phyloP scores from a whole-genome alignment of 805 yeast species.

The Wickerhamiella lipophila region DNA sequence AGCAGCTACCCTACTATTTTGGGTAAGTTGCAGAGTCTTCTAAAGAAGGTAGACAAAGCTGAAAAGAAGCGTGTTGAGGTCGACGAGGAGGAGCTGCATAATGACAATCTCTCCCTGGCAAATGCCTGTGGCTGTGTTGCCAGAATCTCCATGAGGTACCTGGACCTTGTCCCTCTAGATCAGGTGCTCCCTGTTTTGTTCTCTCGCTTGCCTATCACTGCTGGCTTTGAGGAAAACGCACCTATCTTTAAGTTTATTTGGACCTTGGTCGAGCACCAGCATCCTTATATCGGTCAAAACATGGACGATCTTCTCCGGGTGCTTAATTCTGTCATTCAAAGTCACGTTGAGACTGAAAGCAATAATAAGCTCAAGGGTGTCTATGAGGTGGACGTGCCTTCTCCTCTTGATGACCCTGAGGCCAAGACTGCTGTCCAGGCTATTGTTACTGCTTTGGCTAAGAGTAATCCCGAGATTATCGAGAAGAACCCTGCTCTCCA shows the following conservation, averaged over 20 bases:
- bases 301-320: constrained; percentile 45
- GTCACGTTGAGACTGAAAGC: constrained; percentile 61
- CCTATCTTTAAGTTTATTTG: constrained; percentile 75
- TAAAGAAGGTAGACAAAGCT: constrained; percentile 69
- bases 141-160: constrained; percentile 68
- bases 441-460: constrained; percentile 42
- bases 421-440: constrained; percentile 61
- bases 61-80: constrained; percentile 32
- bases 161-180: constrained; percentile 53
- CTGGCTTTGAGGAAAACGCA: constrained; percentile 71
- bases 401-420: constrained; percentile 65
- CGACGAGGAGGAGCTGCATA: constrained; percentile 68
- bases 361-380: constrained; percentile 63
- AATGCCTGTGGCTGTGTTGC: constrained; percentile 97
- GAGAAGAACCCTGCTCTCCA: constrained; percentile 13
- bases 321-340: constrained; percentile 56
- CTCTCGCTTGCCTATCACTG: constrained; percentile 74
- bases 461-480: constrained; percentile 4
- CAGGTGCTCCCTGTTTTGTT: constrained; percentile 65
- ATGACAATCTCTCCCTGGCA: constrained; percentile 71
- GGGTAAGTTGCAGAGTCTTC: constrained; percentile 51
- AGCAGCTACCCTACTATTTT: constrained; percentile 57
- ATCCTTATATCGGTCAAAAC: constrained; percentile 40
- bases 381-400: constrained; percentile 67
- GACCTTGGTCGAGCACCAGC: constrained; percentile 50